phyloP scores from a whole-genome alignment of 148 eudicot species.

The Diospyros kaki region DNA sequence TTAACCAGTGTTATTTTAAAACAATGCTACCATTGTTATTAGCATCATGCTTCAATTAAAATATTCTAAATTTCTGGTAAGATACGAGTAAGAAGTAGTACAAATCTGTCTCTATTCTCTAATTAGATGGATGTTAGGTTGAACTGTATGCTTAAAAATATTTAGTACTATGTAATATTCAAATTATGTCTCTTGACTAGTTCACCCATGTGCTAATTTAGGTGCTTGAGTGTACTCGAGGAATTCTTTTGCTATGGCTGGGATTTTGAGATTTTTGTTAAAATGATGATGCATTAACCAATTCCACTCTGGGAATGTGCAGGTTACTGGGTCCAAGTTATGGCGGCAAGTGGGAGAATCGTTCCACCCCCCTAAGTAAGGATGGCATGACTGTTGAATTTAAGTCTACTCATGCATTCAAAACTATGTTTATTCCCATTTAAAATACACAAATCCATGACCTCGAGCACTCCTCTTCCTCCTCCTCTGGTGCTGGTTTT shows the following conservation, averaged over 20 bases:
- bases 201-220: background rate
- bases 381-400: background rate
- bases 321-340: slow-evolving; percentile 78
- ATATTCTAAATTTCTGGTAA: background rate
- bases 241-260: background rate
- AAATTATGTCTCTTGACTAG: background rate
- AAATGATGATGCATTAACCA: background rate
- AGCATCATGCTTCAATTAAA: background rate
- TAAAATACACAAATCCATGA: background rate
- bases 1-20: background rate
- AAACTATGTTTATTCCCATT: background rate
- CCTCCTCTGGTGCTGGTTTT: background rate
- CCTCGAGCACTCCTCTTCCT: background rate
- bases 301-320: slow-evolving; percentile 9
- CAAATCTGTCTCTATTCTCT: background rate
- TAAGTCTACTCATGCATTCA: background rate
- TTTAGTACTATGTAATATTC: background rate
- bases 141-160: background rate
- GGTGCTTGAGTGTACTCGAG: background rate
- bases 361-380: slow-evolving; percentile 87
- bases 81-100: background rate
- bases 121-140: background rate
- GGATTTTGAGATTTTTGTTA: slow-evolving; percentile 4
- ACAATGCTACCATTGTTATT: background rate
- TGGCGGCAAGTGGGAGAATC: slow-evolving; percentile 98